Evolutionary conservation across 371 early-diverging fungal genomes (phyloP), one percentile per base, ranked within the genome.

Genomic region (Mucor sp.): DNA sequence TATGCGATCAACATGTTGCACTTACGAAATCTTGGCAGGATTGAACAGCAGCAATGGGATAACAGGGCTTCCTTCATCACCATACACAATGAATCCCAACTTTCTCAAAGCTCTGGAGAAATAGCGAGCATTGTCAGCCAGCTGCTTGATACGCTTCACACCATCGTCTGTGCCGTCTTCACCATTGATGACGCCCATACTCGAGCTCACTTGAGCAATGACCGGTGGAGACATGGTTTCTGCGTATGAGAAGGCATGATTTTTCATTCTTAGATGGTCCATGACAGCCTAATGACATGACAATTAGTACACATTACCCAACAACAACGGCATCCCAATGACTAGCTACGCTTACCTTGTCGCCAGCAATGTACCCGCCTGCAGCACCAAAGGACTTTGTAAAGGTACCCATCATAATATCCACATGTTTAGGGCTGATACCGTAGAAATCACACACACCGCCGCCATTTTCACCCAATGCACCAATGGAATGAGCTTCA

Each of bases 401-500:
- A 75, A 99, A 99, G 4, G 99, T 99, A 17, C 99, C 99, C 99
- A 99, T 99, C 43, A 98, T 78, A 66, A 99, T 89, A 75, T 99
- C 99, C 33, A 99, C 90, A 37, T 96, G 90, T 35, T 81, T 82
- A 28, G 97, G 96, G 71, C 95, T 93, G 17, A 99, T 87, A 62
- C 84, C 91, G 71, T 87, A 93, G 78, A 96, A 95, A 81, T 99
- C 99, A 81, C 99, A 99, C 30, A 99, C 91, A 62, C 99, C 99
- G 44, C 99, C 89, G 21, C 99, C 99, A 56, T 90, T 88, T 70
- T 90, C 89, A 53, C 98, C 98, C 69, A 98, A 74, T 8, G 99
- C 99, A 58, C 99, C 99, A 68, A 99, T 96, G 21, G 99, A 99
- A 78, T 99, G 99, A 6, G 99, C 99, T 80, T 99, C 99, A 78